Percentiles rank a stretch among this genome's conserved stretches.
Conservation (phyloP, 306 rosid species). For the Aeschynomene evenia region DNA sequence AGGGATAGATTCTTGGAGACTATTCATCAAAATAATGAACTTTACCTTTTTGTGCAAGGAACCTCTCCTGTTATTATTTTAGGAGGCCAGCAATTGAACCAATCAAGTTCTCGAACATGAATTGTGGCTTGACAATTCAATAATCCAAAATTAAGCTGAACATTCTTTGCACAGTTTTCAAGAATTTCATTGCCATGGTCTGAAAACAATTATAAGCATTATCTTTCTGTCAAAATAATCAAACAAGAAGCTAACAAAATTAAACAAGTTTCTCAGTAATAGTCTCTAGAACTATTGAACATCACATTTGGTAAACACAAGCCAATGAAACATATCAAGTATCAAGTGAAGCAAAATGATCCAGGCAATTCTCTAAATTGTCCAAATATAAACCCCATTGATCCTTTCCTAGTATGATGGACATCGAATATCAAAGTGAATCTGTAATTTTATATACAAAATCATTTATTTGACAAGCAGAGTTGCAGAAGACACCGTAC, state of each 20-base stretch:
- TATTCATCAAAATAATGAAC: neutral
- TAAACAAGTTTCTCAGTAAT: neutral
- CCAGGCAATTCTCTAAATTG: neutral
- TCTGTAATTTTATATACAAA: neutral
- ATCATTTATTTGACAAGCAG: neutral
- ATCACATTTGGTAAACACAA: neutral
- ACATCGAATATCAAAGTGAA: neutral
- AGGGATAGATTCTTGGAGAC: neutral
- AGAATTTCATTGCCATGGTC: slow-evolving; percentile 81
- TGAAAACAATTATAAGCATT: slow-evolving; percentile 38
- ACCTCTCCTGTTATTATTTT: slow-evolving; percentile 42
- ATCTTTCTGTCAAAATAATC: slow-evolving; percentile 11
- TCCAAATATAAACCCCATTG: neutral
- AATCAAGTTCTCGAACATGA: slow-evolving; percentile 75
- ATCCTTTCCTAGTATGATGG: neutral
- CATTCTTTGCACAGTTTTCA: slow-evolving; percentile 72
- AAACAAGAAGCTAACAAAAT: neutral
- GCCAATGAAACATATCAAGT: neutral
- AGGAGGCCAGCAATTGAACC: slow-evolving; percentile 88
- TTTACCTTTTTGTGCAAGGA: slow-evolving; percentile 47
- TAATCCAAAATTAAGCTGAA: slow-evolving; percentile 60
- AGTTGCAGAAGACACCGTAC: slow-evolving; percentile 36
- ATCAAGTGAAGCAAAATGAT: neutral
- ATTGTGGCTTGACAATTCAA: slow-evolving; percentile 48
- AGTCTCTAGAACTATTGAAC: neutral